Base-by-base conservation (phyloP, 345 rosid species). In the Geranium brycei region DNA sequence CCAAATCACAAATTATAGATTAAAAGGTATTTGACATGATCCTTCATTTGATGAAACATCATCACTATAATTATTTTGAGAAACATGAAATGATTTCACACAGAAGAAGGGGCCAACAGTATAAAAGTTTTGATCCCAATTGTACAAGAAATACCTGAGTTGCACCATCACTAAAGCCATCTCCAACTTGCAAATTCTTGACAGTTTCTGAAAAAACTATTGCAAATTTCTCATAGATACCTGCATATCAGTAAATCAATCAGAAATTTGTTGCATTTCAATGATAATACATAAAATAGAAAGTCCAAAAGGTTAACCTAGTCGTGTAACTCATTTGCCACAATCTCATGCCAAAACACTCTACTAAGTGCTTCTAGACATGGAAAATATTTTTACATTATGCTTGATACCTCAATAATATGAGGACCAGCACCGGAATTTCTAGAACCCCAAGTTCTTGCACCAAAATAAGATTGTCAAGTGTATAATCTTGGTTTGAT, bases 151-250 rank as follows among this genome's bases (percentile, higher is more conserved):
- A 4, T 71, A 89, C 99, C 96, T 83, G 97, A 47, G 60, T 69
- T 59, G 76, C 88, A 51, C 95, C 95, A 65, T 85, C 93, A 63
- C 76, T 76, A 76, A 91, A 95, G 66, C 97, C 97, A 79, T 91
- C 80, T n/a, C 99, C 99, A 69, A 95, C 97, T 78, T 88, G 84
- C 75, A 95, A 71, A 69, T 79, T 79, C 79, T 81, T 87, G 68
- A 95, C 96, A 18, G 97, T 91, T 70, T 82, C 85, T n/a, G 85
- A 82, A 76, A 93, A 87, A 61, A 95, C 92, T 71, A 74, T 80
- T 0, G 84, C 88, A 76, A 93, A 93, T 76, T 87, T 86, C 58
- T 88, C 99, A 77, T 91, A 93, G 67, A 93, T 93, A 68, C 96
- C 97, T 93, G 82, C 64, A 73, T 51, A 58, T 5, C 61, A 59